Conservation (phyloP, 352 stramenopile species). For the Globisporangium spinosum region DNA sequence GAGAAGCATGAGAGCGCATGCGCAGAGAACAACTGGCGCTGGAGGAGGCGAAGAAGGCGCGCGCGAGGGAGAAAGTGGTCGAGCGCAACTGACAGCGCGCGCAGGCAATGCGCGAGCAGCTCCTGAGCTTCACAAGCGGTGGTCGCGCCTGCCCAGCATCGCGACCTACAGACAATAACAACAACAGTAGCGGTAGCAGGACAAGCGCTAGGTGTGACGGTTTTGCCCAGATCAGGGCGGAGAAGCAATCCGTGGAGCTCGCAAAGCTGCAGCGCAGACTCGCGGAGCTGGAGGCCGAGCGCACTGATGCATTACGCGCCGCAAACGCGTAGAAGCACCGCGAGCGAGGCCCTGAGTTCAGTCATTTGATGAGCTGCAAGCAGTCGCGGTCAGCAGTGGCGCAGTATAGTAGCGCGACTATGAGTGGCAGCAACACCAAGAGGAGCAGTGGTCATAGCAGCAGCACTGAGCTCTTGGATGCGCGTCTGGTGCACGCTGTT, state of each 20-base stretch:
- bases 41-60: slow-evolving; percentile 28
- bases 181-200: background rate
- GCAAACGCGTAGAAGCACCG: background rate
- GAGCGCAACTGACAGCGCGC: slow-evolving; percentile 40
- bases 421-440: background rate
- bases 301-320: background rate
- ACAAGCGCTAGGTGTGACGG: background rate
- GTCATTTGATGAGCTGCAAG: background rate
- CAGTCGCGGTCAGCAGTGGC: background rate
- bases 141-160: background rate
- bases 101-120: slow-evolving; percentile 31
- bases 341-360: background rate
- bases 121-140: background rate
- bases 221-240: background rate
- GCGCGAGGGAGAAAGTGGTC: slow-evolving; percentile 33
- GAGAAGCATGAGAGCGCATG: slow-evolving; percentile 16
- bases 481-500: slow-evolving; percentile 31
- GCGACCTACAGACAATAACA: slow-evolving; percentile 2
- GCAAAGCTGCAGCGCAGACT: slow-evolving; percentile 14
- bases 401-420: background rate
- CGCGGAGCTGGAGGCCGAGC: slow-evolving; percentile 8
- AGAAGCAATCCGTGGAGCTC: slow-evolving; percentile 8
- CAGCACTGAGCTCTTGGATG: slow-evolving; percentile 20
- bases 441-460: background rate
- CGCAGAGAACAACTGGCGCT: slow-evolving; percentile 24